Evolutionary conservation across 1,284 basidiomycete species (phyloP).

Genomic region (Macrocybe sp.): DNA sequence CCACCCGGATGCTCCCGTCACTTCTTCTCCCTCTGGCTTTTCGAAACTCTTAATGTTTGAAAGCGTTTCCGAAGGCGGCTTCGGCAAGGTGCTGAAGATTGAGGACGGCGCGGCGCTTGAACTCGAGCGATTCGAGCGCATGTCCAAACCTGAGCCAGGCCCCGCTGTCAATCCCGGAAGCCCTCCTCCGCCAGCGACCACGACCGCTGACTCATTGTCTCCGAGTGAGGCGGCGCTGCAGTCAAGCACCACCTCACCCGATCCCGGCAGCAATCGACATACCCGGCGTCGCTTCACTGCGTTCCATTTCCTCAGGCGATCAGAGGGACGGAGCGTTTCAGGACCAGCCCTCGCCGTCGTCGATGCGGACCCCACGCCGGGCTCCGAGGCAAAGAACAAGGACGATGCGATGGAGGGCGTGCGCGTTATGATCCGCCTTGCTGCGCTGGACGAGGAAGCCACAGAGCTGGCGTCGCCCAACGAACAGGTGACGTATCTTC

Average conservation of each 20-base stretch:
- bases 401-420: conserved; percentile 59
- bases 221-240: conserved; percentile 12
- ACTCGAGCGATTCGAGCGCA: conserved; percentile 58
- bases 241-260: conserved; percentile 5
- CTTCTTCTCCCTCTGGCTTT: conserved; percentile 33
- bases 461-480: conserved; percentile 62
- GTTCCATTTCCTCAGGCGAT: conserved; percentile 57
- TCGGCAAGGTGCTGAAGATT: conserved; percentile 65
- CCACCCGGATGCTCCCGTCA: conserved; percentile 46
- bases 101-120: conserved; percentile 74
- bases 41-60: conserved; percentile 66
- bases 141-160: not conserved
- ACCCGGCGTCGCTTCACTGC: conserved; percentile 53
- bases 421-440: conserved; percentile 68
- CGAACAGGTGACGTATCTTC: conserved; percentile 82
- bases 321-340: conserved; percentile 43
- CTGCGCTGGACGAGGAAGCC: conserved; percentile 71
- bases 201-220: conserved; percentile 12
- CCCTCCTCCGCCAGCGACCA: conserved; percentile 7
- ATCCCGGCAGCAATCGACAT: conserved; percentile 9
- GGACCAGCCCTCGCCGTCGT: conserved; percentile 76
- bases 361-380: conserved; percentile 40
- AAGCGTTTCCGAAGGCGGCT: conserved; percentile 74
- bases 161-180: conserved; percentile 2
- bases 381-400: conserved; percentile 34